A percentile compares a stretch with the other conserved stretches of the same genome.
phyloP scores from a whole-genome alignment of 345 rosid species.

The Euphorbia peplus region DNA sequence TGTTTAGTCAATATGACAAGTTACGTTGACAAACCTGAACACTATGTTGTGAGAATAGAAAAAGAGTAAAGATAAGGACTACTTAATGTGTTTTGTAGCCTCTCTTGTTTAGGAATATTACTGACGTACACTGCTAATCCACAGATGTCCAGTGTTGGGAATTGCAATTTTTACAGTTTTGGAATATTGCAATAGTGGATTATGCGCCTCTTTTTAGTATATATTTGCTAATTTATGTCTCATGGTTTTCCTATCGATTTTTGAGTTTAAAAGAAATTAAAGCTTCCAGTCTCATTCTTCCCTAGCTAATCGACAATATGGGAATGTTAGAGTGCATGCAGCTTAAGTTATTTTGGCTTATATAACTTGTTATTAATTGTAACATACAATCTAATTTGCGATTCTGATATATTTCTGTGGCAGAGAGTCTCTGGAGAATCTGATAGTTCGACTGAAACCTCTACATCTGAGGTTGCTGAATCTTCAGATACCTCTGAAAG shows the following conservation, averaged over 20 bases:
- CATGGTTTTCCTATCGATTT: background rate
- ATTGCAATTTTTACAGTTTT: background rate
- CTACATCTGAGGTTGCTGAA: conserved; percentile 49
- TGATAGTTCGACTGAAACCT: conserved; percentile 44
- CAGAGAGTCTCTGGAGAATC: conserved; percentile 73
- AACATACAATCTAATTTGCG: conserved; percentile 6
- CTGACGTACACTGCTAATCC: background rate
- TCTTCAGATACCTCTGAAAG: conserved; percentile 49
- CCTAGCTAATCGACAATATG: background rate
- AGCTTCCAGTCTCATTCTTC: background rate
- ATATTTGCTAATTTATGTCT: background rate
- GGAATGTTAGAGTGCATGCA: background rate
- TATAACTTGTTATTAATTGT: conserved; percentile 1
- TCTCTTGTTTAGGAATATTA: background rate
- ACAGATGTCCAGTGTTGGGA: background rate
- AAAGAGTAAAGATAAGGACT: background rate
- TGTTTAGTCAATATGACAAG: background rate
- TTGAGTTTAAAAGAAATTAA: background rate
- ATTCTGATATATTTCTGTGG: conserved; percentile 19
- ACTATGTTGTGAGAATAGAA: background rate
- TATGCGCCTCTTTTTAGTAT: background rate
- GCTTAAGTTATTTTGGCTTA: background rate
- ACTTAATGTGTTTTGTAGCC: background rate
- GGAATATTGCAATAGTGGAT: background rate
- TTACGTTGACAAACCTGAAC: background rate